Conservation (phyloP, 176 grass and related monocot genomes). For the Oryza australiensis region DNA sequence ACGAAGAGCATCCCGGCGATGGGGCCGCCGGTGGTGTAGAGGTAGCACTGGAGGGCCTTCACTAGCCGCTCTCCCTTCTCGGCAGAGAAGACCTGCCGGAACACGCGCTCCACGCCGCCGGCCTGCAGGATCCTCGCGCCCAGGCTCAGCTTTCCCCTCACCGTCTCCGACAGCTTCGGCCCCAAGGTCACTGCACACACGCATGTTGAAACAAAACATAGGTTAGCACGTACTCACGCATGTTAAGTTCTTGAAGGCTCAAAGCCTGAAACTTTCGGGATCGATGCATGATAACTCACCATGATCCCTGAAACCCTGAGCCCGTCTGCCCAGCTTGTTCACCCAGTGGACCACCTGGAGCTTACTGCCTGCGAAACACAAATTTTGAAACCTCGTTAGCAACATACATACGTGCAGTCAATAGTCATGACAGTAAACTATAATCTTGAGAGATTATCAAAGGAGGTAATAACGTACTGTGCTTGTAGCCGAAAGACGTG, state of each 20-base stretch:
- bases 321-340: constrained; percentile 57
- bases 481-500: constrained; percentile 37
- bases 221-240: constrained; percentile 4
- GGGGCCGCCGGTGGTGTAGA: constrained; percentile 82
- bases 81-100: constrained; percentile 59
- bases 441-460: neutral
- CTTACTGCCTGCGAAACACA: constrained; percentile 38
- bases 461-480: constrained; percentile 33
- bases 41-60: constrained; percentile 81
- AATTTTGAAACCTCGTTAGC: neutral
- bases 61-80: constrained; percentile 70
- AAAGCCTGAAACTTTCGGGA: neutral
- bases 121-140: constrained; percentile 75
- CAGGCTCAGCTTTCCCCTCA: constrained; percentile 76
- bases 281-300: constrained; percentile 27
- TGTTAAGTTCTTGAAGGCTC: neutral
- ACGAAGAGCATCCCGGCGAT: constrained; percentile 91
- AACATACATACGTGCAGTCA: neutral
- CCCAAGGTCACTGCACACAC: constrained; percentile 62
- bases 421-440: neutral
- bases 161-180: constrained; percentile 71
- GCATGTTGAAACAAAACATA: neutral
- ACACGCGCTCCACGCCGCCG: constrained; percentile 68
- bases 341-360: constrained; percentile 58
- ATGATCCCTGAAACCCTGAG: constrained; percentile 60